A percentile compares a stretch with the other conserved stretches of the same genome.
These are phyloP conservation scores for Tetrahymena thermophila DNA, from an alignment of 73 alveolate species.

Conservation along the genomic window DNA sequence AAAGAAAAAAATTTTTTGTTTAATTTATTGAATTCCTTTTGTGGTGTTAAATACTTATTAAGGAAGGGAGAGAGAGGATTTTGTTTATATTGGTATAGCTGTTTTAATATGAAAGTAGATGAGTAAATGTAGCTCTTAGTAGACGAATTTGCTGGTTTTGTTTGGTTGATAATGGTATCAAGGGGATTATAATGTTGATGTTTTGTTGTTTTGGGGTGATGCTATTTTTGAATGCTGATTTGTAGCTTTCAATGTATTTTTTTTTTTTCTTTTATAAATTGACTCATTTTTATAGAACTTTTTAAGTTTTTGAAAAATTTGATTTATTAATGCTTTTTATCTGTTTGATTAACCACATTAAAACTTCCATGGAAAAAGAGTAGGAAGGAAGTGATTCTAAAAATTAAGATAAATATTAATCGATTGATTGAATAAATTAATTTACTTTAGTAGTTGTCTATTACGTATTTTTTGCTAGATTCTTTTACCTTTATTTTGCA, in stretches of 20 bases:
- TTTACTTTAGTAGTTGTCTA: not conserved
- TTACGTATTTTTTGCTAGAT: not conserved
- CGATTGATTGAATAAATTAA: not conserved
- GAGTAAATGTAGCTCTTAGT: not conserved
- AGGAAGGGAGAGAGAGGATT: not conserved
- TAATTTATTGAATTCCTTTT: no score
- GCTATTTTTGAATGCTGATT: not conserved
- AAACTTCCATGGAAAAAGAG: not conserved
- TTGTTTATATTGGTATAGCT: not conserved
- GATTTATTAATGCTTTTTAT: not conserved
- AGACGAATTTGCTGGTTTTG: not conserved
- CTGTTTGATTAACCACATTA: not conserved
- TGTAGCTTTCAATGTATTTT: not conserved
- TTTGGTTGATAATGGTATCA: not conserved
- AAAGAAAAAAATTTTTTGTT: no score
- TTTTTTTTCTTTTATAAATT: not conserved
- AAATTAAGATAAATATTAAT: not conserved
- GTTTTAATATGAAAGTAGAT: not conserved
- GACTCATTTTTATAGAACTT: not conserved
- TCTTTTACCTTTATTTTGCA: not conserved
- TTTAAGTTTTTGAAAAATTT: not conserved
- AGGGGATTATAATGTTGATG: not conserved
- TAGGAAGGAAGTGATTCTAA: not conserved
- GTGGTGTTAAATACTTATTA: not conserved
- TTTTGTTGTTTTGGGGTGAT: not conserved